Base-by-base conservation (phyloP, 306 rosid genomes). In the Pyrus communis region DNA sequence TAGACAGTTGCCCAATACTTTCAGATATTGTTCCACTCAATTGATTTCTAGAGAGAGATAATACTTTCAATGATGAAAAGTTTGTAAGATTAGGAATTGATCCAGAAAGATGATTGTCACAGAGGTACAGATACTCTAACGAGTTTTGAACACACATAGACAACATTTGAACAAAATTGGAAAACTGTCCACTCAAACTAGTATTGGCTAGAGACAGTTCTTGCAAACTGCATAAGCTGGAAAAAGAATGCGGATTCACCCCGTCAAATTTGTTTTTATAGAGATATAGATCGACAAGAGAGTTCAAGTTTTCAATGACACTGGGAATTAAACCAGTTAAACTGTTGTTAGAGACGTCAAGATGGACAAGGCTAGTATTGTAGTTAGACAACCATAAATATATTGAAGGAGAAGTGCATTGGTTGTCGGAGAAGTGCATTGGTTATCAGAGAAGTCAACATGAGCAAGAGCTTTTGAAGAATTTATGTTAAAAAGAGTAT, bases 381-480 rank as follows among this genome's bases (percentile, higher is more conserved):
- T 52, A 18, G 23, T 12, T 13, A 10, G 9, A 11, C 22, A 23
- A 3, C 28, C 31, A 28, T 35, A 7, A 2, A 33, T 1, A 12
- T 78, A 46, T 21, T 19, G 42, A 0, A 70, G 8, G 6, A 46
- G 52, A 43, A 11, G 42, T 0, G 82, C 18, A 4, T 4, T 14
- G 55, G 55, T 49, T 49, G 25, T 25, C n/a, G n/a, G n/a, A n/a
- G n/a, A n/a, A n/a, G n/a, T n/a, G 25, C 25, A 23, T 6, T 1
- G 2, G 25, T 23, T 23, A 25, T 25, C 27, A 4, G 70, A n/a
- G 6, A 4, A 51, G 15, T 17, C 35, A 28, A 77, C 51, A 5
- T 3, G 2, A 27, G 69, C 52, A 58, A 80, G 70, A 60, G 9
- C n/a, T 17, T 30, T 74, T 11, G 83, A 80, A 18, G 79, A 38